Conservation (phyloP, 345 rosid species). For the Rhodamnia rubescens region DNA sequence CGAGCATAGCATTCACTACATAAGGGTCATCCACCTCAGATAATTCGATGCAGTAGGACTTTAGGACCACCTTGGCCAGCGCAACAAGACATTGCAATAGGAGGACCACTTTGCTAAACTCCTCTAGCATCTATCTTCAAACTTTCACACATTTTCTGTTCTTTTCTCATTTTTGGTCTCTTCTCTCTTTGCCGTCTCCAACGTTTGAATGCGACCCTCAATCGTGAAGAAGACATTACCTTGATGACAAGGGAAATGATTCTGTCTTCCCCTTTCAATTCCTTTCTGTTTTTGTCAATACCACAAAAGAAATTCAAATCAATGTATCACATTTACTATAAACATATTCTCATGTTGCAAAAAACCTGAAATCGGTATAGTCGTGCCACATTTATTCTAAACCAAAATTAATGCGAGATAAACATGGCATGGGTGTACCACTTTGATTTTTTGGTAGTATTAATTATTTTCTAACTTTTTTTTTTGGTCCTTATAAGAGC, state of each 20-base stretch:
- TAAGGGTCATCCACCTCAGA: background rate
- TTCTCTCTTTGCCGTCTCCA: background rate
- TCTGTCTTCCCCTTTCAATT: background rate
- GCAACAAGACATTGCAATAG: background rate
- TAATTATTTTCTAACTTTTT: background rate
- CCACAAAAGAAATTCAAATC: background rate
- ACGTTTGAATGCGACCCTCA: background rate
- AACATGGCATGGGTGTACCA: fast-evolving
- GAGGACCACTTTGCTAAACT: background rate
- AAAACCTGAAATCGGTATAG: background rate
- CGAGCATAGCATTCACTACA: too few relatives aligned
- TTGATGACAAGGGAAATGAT: background rate
- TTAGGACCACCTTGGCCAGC: background rate
- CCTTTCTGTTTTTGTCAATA: background rate
- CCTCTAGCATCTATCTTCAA: background rate
- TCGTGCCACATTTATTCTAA: background rate
- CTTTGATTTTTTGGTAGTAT: background rate
- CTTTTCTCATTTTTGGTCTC: background rate
- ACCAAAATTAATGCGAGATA: background rate
- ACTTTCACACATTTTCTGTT: background rate
- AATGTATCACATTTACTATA: background rate
- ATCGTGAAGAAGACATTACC: background rate
- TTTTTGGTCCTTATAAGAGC: background rate
- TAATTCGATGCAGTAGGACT: background rate
- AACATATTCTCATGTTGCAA: background rate